Evolutionary conservation across 108 stramenopile genomes (phyloP).

Genomic region (Cyclotella cryptica): DNA sequence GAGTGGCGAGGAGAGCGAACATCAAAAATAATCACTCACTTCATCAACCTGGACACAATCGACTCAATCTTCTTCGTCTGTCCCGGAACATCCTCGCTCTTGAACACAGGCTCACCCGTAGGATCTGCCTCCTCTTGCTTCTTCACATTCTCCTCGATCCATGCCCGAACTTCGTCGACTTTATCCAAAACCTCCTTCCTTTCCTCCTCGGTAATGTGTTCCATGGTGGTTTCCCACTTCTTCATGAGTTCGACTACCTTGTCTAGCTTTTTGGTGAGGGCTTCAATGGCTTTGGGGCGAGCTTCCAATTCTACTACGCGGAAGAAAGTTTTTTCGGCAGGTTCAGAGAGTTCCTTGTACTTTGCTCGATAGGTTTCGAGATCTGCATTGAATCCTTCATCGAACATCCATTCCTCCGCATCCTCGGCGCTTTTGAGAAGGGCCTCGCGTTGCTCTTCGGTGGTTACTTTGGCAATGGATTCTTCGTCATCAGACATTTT

Average conservation of each 20-base stretch:
- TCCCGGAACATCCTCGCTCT: constrained; percentile 77
- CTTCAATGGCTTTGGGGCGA: constrained; percentile 83
- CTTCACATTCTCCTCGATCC: constrained; percentile 81
- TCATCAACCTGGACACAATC: constrained; percentile 69
- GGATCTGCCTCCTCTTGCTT: constrained; percentile 73
- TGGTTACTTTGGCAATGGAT: constrained; percentile 80
- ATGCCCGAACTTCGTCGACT: constrained; percentile 71
- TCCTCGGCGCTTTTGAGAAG: constrained; percentile 72
- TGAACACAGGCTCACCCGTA: constrained; percentile 87
- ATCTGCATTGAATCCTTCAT: constrained; percentile 93
- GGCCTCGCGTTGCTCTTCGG: constrained; percentile 94
- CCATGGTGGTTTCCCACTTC: constrained; percentile 88
- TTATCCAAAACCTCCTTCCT: constrained; percentile 78
- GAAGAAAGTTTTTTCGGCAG: constrained; percentile 85
- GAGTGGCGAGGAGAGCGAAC: neutral
- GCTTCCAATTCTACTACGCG: constrained; percentile 82
- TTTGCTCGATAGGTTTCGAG: constrained; percentile 83
- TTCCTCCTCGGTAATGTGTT: constrained; percentile 95
- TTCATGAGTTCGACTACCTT: constrained; percentile 78
- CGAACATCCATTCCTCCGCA: constrained; percentile 97
- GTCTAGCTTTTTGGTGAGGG: constrained; percentile 62
- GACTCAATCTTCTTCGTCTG: constrained; percentile 79
- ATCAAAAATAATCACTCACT: constrained; percentile 6
- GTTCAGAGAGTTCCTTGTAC: constrained; percentile 80
- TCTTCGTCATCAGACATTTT: constrained; percentile 87